Evolutionary conservation across 805 yeast genomes (phyloP), one percentile per base, ranked within the genome.

Genomic region (Ogataea philodendri): DNA sequence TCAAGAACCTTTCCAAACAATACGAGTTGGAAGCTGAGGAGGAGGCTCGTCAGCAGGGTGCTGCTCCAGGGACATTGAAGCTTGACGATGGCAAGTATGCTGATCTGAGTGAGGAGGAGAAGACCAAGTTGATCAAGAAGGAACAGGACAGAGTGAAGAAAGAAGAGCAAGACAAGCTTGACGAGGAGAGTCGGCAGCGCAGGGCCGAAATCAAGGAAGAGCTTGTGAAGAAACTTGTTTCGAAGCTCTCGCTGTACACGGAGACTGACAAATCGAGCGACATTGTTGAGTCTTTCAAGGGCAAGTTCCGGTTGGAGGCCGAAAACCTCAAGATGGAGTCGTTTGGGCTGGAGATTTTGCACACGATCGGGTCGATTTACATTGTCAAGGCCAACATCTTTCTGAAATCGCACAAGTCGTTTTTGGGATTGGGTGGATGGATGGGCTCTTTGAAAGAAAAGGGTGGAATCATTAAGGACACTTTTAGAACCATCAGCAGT

Each of bases 261-360:
- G 84, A 81, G 51, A 76, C 88, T n/a, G 72, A 69, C 19, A 72
- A 74, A 49, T 79, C 76, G 34, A 66, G 64, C 0, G 85, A 78
- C 20, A 79, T 88, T 24, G 68, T 81, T 34, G 57, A 60, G 5
- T 70, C 82, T 0, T 83, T 75, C 52, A 62, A 58, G n/a, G 50
- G 51, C 9, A 76, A 77, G 46, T 64, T 84, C 18, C 60, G 64
- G 24, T 65, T 66, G 36, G 93, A 84, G 54, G 74, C 84, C 27
- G 89, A 84, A 48, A 84, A 84, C 43, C 67, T 93, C 55, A 93
- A 93, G 60, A 76, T 87, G 72, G 98, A 93, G 68, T 85, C 96
- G 35, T 93, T 93, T 65, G 99, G 99, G 9, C 63, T 90, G 32
- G 95, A 90, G 62, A 69, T 93, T 32, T 66, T 90, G 46, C 88